Percentiles rank a stretch among this genome's conserved stretches.
These are phyloP conservation scores for Gyromitra esculenta DNA, from an alignment of 2,329 filamentous ascomycete species.

Conservation along the genomic window DNA sequence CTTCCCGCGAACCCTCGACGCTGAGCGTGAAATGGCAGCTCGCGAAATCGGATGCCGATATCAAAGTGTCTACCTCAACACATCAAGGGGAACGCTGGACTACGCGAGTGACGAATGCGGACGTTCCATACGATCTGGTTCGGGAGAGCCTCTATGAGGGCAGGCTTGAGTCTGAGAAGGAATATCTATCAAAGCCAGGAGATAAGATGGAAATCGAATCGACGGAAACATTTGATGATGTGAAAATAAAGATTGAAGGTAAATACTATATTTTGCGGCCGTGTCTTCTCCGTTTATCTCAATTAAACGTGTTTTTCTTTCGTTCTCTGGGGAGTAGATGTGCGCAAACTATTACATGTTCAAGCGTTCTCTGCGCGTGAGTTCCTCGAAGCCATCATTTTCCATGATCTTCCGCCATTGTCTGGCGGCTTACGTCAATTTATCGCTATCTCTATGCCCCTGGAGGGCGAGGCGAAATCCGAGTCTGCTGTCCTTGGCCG, in stretches of 20 bases:
- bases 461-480: constrained; percentile 38
- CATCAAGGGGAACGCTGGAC: constrained; percentile 51
- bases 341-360: constrained; percentile 52
- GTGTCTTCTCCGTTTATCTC: background rate
- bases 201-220: constrained; percentile 47
- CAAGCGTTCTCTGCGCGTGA: constrained; percentile 54
- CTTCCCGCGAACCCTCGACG: constrained; percentile 25
- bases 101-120: constrained; percentile 38
- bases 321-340: constrained; percentile 28
- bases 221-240: constrained; percentile 42
- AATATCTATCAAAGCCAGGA: constrained; percentile 34
- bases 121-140: constrained; percentile 45
- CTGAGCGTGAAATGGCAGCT: constrained; percentile 41
- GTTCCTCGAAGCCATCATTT: constrained; percentile 50
- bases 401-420: constrained; percentile 38
- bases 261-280: constrained; percentile 13
- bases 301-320: constrained; percentile 8
- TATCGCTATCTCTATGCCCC: constrained; percentile 48
- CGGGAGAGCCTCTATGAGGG: constrained; percentile 35
- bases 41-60: constrained; percentile 48
- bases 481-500: constrained; percentile 45
- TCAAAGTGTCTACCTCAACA: constrained; percentile 46
- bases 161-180: constrained; percentile 45
- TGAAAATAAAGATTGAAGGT: constrained; percentile 46
- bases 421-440: constrained; percentile 35